Base-by-base conservation (phyloP, 2,329 filamentous ascomycete genomes). In the Fusarium sublunatum region DNA sequence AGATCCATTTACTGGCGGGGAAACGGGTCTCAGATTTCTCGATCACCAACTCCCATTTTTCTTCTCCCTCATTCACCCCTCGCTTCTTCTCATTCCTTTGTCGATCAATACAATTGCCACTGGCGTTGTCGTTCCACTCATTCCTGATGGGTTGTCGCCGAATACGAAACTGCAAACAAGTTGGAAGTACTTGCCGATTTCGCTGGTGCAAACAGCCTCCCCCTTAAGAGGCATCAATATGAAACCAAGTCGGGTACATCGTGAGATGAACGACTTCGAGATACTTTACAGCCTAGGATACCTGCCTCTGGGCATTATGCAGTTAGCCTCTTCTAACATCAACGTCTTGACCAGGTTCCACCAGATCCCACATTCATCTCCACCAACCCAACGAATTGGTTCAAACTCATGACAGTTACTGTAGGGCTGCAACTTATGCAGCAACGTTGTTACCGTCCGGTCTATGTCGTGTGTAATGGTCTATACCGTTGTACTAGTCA, bases 371-470 rank as follows among this genome's bases (percentile, higher is more conserved):
- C 60, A 41, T 43, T 22, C 55, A 36, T 54, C 58, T 66, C 68
- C 68, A 69, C 68, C 36, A 65, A 56, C 65, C 67, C 65, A 50
- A 42, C 51, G 45, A 57, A 60, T 59, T 55, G 68, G 68, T 66
- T 61, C 68, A 25, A 60, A 40, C 26, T 66, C 55, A 54, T 58
- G 53, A 64, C 58, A 44, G 53, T 62, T 58, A 69, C 64, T 66
- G 61, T 66, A 70, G 49, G 65, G 60, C 49, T 65, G 59, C 64
- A 58, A 63, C 31, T 55, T 64, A 64, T 63, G 62, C 61, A 53
- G 44, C 47, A 44, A 28, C 45, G 58, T 52, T 65, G 35, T 26
- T 36, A 12, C 35, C 47, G 28, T 31, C 29, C 28, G 41, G 25
- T 32, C 53, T 26, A 48, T 46, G 46, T 38, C 40, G 24, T 48